Evolutionary conservation across 129 eudicot genomes (phyloP), one percentile per base, ranked within the genome.

Genomic region (Cynara cardunculus): DNA sequence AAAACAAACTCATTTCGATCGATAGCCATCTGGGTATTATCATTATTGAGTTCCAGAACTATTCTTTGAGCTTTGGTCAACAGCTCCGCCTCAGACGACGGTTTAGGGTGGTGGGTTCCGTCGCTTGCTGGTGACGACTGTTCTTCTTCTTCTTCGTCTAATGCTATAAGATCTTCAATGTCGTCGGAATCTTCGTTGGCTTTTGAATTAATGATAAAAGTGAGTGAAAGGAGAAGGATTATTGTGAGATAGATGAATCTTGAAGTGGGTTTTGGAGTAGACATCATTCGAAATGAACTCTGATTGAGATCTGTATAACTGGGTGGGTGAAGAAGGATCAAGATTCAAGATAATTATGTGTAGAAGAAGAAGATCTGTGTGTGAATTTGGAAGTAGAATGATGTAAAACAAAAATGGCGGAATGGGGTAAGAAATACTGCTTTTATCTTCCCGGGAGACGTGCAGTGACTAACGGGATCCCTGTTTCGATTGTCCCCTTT

Each of bases 1-100:
- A 92, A 78, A 80, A 89, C 96, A 79, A 41, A 90, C 89, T 91
- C 93, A 87, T 92, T 90, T 44, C 62, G 90, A 78, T 84, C 86
- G 76, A 92, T 81, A 0, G 82, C 78, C 71, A 49, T 86, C 70
- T 89, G 85, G 65, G 89, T 82, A 77, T 78, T 91, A 27, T 94
- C 97, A 78, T 70, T 79, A 22, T 88, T 88, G 0, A 94, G 91
- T 76, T 94, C 98, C 68, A 88, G 80, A 66, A 94, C 97, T 11
- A 91, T 86, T 71, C 92, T 87, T 59, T 91, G 98, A 1, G 98
- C 97, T 74, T 81, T 89, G 72, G 84, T 91, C 25, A 94, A 72
- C 26, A 90, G 88, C 72, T 91, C 91, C n/a, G 95, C 93, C 44
- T 87, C 98, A 32, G 95, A 86, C 66, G 86, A 86, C 10, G 77